phyloP scores from a whole-genome alignment of 495 filamentous ascomycete species.

The Daldinia decipiens region DNA sequence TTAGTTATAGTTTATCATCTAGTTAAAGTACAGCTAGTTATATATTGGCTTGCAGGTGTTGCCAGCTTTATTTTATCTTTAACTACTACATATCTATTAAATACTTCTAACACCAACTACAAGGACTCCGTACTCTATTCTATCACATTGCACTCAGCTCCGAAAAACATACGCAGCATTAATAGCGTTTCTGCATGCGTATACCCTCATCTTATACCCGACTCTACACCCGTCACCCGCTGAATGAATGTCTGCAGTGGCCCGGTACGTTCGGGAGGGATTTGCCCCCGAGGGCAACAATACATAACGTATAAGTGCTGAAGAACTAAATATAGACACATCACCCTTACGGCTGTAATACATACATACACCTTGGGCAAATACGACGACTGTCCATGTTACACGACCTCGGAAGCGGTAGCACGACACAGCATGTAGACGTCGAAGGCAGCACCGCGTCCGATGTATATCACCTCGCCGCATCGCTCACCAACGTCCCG shows the following conservation, averaged over 20 bases:
- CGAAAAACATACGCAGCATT: neutral
- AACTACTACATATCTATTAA: too few relatives aligned
- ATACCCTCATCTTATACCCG: neutral
- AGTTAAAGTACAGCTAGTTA: too few relatives aligned
- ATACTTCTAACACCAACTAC: too few relatives aligned
- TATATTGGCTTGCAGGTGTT: too few relatives aligned
- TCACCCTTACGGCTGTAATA: neutral
- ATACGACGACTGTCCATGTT: neutral
- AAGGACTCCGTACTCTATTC: neutral
- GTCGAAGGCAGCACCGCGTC: neutral
- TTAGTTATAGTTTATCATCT: too few relatives aligned
- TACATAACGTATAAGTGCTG: too few relatives aligned
- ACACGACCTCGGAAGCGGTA: neutral
- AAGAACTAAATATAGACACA: too few relatives aligned
- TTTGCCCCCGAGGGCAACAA: neutral
- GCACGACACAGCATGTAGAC: neutral
- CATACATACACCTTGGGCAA: neutral
- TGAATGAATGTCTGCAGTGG: neutral
- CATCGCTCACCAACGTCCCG: conserved; percentile 4
- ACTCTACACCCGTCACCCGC: neutral
- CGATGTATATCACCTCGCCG: neutral
- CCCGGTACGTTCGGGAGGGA: neutral
- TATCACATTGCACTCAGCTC: too few relatives aligned
- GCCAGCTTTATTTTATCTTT: too few relatives aligned
- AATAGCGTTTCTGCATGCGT: neutral